Evolutionary conservation across 2,329 filamentous ascomycete species (phyloP), one percentile per base, ranked within the genome.

Genomic region (Huntiella omanensis): DNA sequence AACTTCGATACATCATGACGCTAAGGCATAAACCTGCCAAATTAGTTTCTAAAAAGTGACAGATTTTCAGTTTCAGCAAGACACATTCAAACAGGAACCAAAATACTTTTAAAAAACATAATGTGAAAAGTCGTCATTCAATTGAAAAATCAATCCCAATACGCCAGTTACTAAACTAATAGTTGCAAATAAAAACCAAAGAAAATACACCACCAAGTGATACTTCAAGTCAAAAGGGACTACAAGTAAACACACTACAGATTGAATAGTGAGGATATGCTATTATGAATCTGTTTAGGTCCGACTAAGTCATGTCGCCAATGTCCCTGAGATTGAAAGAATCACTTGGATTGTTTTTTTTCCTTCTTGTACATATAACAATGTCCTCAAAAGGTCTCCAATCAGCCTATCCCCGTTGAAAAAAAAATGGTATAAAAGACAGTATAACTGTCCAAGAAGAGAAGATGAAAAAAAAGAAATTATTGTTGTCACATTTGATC

Each of bases 401-500:
- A 49, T 43, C 47, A 46, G 16, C 47, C 47, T 43, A 49, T 49
- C 47, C 47, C 47, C 47, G 15, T 43, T 35, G 47, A 49, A 49
- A 49, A 49, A 49, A 49, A 49, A 49, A 44, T 46, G 47, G 47
- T 49, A 49, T 49, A 49, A 49, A 40, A 28, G 42, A 22, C 35
- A 17, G 19, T 8, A 28, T 10, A 17, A 19, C 13, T 11, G 33
- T 15, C 17, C 40, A 45, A 43, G 43, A 49, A 45, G 11, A 28
- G 39, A 40, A 49, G 39, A 46, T 37, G 6, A 39, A 33, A 39
- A 47, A 37, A 39, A 47, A 37, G 33, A 19, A 19, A 46, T 5
- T 4, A 12, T 12, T 19, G 17, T 37, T 33, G 6, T 16, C 22
- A 40, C 33, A 33, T 8, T 33, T 13, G 19, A 28, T 28, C 22